Base-by-base conservation (phyloP, 1,139 yeast genomes). In the Groenewaldozyma auringiensis region DNA sequence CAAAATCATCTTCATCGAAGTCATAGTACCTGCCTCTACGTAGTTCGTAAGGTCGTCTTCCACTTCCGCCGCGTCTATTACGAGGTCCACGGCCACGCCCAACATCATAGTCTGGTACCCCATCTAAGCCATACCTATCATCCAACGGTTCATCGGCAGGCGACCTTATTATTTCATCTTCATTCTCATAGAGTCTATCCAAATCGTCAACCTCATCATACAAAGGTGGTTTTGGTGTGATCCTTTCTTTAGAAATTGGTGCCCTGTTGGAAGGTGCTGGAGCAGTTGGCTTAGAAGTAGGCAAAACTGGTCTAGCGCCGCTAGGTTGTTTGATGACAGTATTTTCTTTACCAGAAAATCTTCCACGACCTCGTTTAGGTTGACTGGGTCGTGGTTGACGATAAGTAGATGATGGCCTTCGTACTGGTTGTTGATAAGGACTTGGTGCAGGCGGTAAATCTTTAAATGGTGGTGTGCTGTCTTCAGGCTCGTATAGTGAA, bases 21-120 rank as follows among this genome's bases (percentile, higher is more conserved):
- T 14, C 33, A 18, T 41, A 13, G 21, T 32, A 25, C 18, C 17
- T 13, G 43, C 3, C 13, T 40, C 43, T 18, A 18, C 43, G 20
- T 35, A 13, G 14, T 4, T 11, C n/a, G n/a, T 6, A 11, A 9
- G 11, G 20, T 14, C 22, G 17, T 27, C 32, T 21, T 39, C 34
- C 39, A 16, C 21, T 13, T 21, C 39, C 9, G 35, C 11, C 17
- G 20, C 4, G 25, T 11, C 40, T n/a, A 29, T 16, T 13, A 21
- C 11, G 17, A 3, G 25, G 13, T 17, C 40, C 13, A 16, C 40
- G 27, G 8, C 40, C 14, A 13, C 40, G 22, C 20, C 40, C 13
- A 33, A 17, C 13, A 13, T 33, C 13, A 8, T 6, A n/a, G 14
- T 17, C 37, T 6, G 16, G 37, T 9, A 9, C 32, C n/a, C n/a